A percentile compares a stretch with the other conserved stretches of the same genome.
phyloP scores from a whole-genome alignment of 140 eudicot species.

The Senecio squalidus region DNA sequence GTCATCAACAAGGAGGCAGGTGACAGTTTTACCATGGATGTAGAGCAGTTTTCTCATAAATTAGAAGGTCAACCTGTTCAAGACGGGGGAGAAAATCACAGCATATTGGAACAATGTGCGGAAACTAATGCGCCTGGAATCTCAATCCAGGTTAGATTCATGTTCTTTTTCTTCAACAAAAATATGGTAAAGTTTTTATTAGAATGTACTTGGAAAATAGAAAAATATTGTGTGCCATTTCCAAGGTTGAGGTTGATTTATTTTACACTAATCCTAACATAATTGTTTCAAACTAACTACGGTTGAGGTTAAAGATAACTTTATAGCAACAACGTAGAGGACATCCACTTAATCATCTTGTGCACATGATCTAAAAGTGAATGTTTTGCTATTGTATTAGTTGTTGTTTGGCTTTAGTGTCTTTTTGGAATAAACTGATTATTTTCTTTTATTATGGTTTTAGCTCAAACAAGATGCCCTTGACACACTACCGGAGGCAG shows the following conservation, averaged over 20 bases:
- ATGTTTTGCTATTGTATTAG: neutral
- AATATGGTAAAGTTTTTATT: constrained; percentile 1
- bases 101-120: constrained; percentile 19
- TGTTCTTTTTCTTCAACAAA: constrained; percentile 8
- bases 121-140: constrained; percentile 25
- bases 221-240: constrained; percentile 5
- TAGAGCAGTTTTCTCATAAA: constrained; percentile 8
- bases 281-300: too few relatives aligned
- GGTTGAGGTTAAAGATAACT: too few relatives aligned
- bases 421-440: constrained; percentile 24
- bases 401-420: constrained; percentile 1
- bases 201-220: constrained; percentile 4
- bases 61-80: constrained; percentile 20
- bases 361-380: too few relatives aligned
- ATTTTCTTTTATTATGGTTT: constrained; percentile 11
- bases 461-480: constrained; percentile 28
- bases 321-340: too few relatives aligned
- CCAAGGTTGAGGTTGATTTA: neutral
- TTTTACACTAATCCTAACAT: too few relatives aligned
- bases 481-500: constrained; percentile 30
- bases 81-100: constrained; percentile 18
- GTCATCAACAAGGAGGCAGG: constrained; percentile 9
- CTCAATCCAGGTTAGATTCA: constrained; percentile 35
- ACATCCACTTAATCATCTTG: too few relatives aligned
- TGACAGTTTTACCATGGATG: constrained; percentile 17